Percentiles rank a stretch among this genome's conserved stretches.
Conservation (phyloP, 768 basidiomycete genomes). For the Rhodosporidiobolus sp. region DNA sequence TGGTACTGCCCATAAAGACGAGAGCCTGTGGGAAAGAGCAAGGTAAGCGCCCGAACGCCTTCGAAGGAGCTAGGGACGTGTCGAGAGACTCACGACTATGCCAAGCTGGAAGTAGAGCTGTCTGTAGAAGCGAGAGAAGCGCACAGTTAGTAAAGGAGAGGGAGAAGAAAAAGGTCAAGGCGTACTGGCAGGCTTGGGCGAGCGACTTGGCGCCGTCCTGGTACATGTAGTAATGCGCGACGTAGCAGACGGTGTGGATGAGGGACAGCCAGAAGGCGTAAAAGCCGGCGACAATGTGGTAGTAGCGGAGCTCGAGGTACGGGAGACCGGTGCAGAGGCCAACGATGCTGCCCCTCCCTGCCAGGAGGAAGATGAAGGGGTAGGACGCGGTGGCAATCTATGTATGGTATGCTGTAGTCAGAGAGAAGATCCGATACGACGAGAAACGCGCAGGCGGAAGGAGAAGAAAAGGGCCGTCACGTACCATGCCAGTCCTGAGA, state of each 20-base stretch:
- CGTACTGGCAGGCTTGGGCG: neutral
- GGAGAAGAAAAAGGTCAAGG: neutral
- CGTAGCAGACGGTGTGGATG: neutral
- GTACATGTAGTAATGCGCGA: neutral
- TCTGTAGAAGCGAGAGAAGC: neutral
- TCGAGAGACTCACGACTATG: neutral
- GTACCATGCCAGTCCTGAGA: neutral
- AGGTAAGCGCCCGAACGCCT: neutral
- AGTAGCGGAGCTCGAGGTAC: slow-evolving; percentile 4
- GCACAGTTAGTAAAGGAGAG: neutral
- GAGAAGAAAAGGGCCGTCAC: too few species aligned
- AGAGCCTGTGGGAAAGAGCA: neutral
- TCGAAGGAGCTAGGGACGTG: too few species aligned
- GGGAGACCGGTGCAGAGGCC: slow-evolving; percentile 6
- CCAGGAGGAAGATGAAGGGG: slow-evolving; percentile 5
- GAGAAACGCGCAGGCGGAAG: too few species aligned
- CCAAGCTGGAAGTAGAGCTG: neutral
- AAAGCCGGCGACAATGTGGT: neutral
- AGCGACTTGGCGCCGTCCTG: neutral
- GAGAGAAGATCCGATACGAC: too few species aligned
- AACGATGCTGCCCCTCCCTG: neutral
- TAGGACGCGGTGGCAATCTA: neutral
- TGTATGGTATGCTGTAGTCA: too few species aligned
- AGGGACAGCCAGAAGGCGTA: neutral
- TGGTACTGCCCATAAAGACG: neutral